Base-by-base conservation (phyloP, 2,329 filamentous ascomycete genomes). In the Juglanconis juglandina region DNA sequence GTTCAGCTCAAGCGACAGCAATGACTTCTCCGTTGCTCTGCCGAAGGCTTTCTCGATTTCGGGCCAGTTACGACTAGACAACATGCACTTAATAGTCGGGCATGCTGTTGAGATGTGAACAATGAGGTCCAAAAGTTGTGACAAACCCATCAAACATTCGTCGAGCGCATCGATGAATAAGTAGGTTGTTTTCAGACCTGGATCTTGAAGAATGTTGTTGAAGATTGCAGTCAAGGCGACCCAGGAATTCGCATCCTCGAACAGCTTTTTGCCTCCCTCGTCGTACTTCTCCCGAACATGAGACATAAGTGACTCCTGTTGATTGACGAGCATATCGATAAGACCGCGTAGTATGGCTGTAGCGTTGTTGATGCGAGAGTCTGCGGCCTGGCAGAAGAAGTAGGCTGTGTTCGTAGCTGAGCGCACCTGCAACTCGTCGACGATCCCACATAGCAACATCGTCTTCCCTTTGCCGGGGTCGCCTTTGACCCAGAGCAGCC, bases 91-190 rank as follows among this genome's bases (percentile, higher is more conserved):
- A 24, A 75, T 65, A 7, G 60, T 49, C 2, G 52, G 35, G 57
- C 59, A 65, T 53, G 35, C 24, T 4, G 67, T 68, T 37, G 66
- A 68, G 5, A 1, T 34, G 3, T 68, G 52, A 11, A 60, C 55
- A 46, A 81, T 70, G 5, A 79, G 65, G 3, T 72, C 53, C 7
- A 79, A 67, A 39, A 80, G 73, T 44, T 67, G 39, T 3, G 51
- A 5, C n/a, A 67, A 60, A 39, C 65, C 71, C 8, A 32, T 61
- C 39, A 50, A 63, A 62, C 79, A 82, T 64, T 83, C 78, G 61
- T 83, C 77, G 0, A 83, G 74, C 2, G 75, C 78, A 66, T 82
- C 77, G 37, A 83, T 68, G 2, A 82, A 61, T 4, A 82, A 48
- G 62, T 73, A 75, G 0, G 69, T 70, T 0, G 3, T 66, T 5